Conservation (phyloP, 1,139 yeast species). For the Candida freyschussii region DNA sequence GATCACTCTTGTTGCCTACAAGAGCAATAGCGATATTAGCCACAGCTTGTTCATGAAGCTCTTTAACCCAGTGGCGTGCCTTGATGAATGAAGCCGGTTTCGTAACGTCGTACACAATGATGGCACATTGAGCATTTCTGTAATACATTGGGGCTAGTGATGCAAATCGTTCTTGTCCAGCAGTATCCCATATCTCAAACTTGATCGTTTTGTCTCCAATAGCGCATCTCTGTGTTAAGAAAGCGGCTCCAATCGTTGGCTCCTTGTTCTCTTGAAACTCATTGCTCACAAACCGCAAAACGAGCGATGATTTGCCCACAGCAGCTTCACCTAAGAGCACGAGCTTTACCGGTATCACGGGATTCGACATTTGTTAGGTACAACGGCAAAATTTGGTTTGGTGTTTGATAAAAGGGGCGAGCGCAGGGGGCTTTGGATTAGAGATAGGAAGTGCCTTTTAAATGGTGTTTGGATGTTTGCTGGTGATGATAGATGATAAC, state of each 20-base stretch:
- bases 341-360: slow-evolving; percentile 76
- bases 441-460: background rate
- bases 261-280: slow-evolving; percentile 96
- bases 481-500: no score
- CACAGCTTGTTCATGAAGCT: slow-evolving; percentile 90
- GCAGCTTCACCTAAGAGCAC: slow-evolving; percentile 97
- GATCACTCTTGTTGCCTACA: slow-evolving; percentile 88
- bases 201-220: slow-evolving; percentile 87
- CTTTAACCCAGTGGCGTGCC: slow-evolving; percentile 99
- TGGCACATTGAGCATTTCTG: slow-evolving; percentile 97
- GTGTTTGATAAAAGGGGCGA: no score
- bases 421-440: no score
- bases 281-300: slow-evolving; percentile 86
- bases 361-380: slow-evolving; percentile 26
- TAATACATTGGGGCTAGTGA: slow-evolving; percentile 97
- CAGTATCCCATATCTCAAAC: slow-evolving; percentile 98
- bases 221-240: slow-evolving; percentile 89
- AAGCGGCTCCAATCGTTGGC: slow-evolving; percentile 98
- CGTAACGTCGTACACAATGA: slow-evolving; percentile 93
- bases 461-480: slow-evolving; percentile 2
- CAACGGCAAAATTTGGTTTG: no score
- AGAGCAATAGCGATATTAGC: slow-evolving; percentile 86
- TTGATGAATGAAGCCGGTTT: slow-evolving; percentile 96
- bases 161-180: slow-evolving; percentile 97
- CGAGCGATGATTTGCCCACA: slow-evolving; percentile 92